Percentiles rank a stretch among this genome's conserved stretches.
These are phyloP conservation scores for Neurospora sp. DNA, from an alignment of 495 filamentous ascomycete species.

Conservation along the genomic window DNA sequence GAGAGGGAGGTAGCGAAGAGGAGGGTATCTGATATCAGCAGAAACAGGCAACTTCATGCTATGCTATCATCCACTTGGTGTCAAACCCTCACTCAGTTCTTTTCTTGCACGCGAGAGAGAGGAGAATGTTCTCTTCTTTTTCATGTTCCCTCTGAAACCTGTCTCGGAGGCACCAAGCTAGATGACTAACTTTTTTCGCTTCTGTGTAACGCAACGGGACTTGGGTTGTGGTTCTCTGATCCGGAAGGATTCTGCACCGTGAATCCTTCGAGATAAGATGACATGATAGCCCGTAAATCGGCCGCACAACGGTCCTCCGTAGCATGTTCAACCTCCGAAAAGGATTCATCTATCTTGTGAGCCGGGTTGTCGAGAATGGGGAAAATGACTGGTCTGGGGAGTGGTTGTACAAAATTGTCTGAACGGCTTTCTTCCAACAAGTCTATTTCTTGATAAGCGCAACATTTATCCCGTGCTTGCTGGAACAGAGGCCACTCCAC, in stretches of 20 bases:
- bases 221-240: not conserved
- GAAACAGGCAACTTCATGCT: too few species aligned
- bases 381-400: not conserved
- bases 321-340: not conserved
- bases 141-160: too few species aligned
- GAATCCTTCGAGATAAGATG: not conserved
- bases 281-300: not conserved
- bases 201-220: too few species aligned
- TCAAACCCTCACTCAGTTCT: too few species aligned
- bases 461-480: not conserved
- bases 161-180: too few species aligned
- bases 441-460: not conserved
- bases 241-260: not conserved
- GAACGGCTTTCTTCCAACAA: not conserved
- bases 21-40: too few species aligned
- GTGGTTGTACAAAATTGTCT: not conserved
- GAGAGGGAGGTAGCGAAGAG: too few species aligned
- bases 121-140: too few species aligned
- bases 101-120: too few species aligned
- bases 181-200: too few species aligned
- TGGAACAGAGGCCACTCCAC: not conserved
- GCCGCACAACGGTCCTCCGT: not conserved
- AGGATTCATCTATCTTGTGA: not conserved
- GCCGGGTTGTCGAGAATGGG: not conserved
- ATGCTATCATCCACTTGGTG: too few species aligned